phyloP scores from a whole-genome alignment of 1,139 yeast genomes.

The Scheffersomyces quercinus region DNA sequence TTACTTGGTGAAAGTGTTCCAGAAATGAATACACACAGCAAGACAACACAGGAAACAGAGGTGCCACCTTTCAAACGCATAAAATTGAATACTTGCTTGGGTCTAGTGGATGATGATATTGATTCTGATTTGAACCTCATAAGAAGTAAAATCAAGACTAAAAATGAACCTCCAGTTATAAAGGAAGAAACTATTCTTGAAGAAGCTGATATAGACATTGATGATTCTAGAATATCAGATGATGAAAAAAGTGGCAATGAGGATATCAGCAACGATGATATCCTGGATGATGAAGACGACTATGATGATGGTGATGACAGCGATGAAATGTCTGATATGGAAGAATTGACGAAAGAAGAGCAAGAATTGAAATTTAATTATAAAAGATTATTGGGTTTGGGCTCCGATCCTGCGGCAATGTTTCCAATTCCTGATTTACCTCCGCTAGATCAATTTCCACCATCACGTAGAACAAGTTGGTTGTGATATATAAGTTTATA shows the following conservation, averaged over 20 bases:
- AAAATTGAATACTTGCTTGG: constrained; percentile 19
- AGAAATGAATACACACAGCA: too few relatives aligned
- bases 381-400: constrained; percentile 11
- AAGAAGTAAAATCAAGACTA: constrained; percentile 6
- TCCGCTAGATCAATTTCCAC: constrained; percentile 27
- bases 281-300: constrained; percentile 2
- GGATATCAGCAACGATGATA: constrained; percentile 6
- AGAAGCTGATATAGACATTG: constrained; percentile 5
- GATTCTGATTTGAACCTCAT: constrained; percentile 20
- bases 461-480: background rate
- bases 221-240: background rate
- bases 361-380: constrained; percentile 10
- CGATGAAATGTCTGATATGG: background rate
- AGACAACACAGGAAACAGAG: background rate
- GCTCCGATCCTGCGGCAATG: constrained; percentile 4
- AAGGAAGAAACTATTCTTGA: constrained; percentile 3
- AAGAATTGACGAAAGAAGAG: constrained; percentile 5
- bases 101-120: constrained; percentile 26
- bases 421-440: constrained; percentile 20
- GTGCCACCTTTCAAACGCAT: constrained; percentile 8
- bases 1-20: too few relatives aligned
- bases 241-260: constrained; percentile 11
- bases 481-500: too few relatives aligned
- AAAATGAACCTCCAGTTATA: constrained; percentile 6
- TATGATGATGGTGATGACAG: constrained; percentile 2